A percentile compares a stretch with the other conserved stretches of the same genome.
These are phyloP conservation scores for Picochlorum sp. DNA, from an alignment of 139 green algal species.

Conservation along the genomic window DNA sequence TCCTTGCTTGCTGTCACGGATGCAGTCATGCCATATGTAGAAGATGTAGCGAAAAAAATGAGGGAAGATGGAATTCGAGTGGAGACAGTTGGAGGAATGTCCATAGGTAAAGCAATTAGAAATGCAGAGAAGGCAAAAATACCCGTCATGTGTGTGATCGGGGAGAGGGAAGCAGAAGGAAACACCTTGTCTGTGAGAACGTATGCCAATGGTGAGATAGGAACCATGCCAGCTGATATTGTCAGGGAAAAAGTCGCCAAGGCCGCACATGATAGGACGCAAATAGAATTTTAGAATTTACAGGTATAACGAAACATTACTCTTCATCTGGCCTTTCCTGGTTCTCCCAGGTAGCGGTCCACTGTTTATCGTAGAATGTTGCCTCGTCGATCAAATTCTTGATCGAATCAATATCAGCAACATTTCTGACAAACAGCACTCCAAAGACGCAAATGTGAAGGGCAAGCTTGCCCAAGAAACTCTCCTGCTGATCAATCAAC, in stretches of 20 bases:
- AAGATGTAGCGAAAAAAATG: conserved; percentile 55
- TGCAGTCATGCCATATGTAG: conserved; percentile 48
- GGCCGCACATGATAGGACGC: not conserved
- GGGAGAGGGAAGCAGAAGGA: conserved; percentile 55
- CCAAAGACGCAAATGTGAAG: conserved; percentile 68
- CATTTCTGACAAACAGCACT: conserved; percentile 61
- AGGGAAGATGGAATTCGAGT: conserved; percentile 44
- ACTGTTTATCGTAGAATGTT: conserved; percentile 89
- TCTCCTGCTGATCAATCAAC: conserved; percentile 83
- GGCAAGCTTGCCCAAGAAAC: conserved; percentile 82
- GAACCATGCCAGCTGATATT: conserved; percentile 26
- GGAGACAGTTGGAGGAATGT: conserved; percentile 43
- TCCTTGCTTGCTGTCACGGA: conserved; percentile 77
- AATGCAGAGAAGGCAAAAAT: conserved; percentile 76
- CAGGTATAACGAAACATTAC: not conserved
- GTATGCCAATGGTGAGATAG: conserved; percentile 54
- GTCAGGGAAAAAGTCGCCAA: conserved; percentile 16
- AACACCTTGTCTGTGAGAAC: conserved; percentile 56
- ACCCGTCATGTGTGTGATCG: conserved; percentile 77
- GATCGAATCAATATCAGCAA: conserved; percentile 59
- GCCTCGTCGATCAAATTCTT: conserved; percentile 81
- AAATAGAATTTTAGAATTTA: no score
- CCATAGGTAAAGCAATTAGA: conserved; percentile 56
- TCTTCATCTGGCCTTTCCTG: conserved; percentile 52
- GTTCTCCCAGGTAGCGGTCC: conserved; percentile 69